phyloP scores from a whole-genome alignment of 805 yeast genomes.

The Zygotorulaspora danielsina region DNA sequence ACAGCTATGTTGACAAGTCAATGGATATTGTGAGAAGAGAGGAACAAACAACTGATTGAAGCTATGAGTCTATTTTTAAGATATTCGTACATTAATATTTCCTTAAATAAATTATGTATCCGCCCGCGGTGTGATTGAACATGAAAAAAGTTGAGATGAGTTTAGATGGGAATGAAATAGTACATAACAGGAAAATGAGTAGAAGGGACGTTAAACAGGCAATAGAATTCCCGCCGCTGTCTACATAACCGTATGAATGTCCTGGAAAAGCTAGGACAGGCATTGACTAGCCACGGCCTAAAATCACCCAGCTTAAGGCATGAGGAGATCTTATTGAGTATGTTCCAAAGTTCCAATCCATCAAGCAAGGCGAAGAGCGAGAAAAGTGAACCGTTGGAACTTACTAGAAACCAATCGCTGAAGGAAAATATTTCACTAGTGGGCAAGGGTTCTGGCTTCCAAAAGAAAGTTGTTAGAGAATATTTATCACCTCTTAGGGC shows the following conservation, averaged over 20 bases:
- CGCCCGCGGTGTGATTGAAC: not conserved
- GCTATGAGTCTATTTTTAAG: not conserved
- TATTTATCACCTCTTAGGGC: slow-evolving; percentile 30
- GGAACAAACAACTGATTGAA: not conserved
- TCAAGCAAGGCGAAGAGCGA: not conserved
- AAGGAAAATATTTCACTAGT: slow-evolving; percentile 19
- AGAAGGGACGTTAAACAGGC: too few species aligned
- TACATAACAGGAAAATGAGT: too few species aligned
- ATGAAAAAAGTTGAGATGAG: not conserved
- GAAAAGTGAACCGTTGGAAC: not conserved
- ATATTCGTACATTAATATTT: not conserved
- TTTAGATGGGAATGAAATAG: not conserved
- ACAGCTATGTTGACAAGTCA: slow-evolving; percentile 41
- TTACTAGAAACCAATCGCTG: slow-evolving; percentile 1
- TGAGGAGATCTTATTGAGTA: slow-evolving; percentile 9
- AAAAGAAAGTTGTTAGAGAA: slow-evolving; percentile 28
- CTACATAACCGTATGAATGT: slow-evolving; percentile 23
- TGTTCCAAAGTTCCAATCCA: slow-evolving; percentile 12
- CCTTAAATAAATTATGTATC: not conserved
- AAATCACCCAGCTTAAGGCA: slow-evolving; percentile 9
- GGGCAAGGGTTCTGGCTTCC: slow-evolving; percentile 33
- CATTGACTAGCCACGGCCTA: slow-evolving; percentile 20
- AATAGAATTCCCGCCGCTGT: too few species aligned
- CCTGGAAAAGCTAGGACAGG: slow-evolving; percentile 35
- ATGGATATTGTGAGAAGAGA: not conserved